Conservation (phyloP, 2,329 filamentous ascomycete genomes). For the Diaporthe ampelina region DNA sequence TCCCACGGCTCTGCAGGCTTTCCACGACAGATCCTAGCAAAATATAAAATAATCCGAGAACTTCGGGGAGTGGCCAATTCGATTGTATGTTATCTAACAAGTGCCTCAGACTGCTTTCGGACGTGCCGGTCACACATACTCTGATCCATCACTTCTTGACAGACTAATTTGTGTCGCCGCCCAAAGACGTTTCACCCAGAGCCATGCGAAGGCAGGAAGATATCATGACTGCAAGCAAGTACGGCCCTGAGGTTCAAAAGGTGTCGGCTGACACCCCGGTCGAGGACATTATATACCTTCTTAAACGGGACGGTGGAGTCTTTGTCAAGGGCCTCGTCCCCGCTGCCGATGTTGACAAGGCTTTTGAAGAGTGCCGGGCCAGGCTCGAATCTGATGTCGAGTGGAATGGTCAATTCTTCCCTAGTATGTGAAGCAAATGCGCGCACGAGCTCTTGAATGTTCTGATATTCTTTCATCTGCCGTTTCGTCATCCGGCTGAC, state of each 20-base stretch:
- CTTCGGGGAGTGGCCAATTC: neutral
- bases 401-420: slow-evolving; percentile 8
- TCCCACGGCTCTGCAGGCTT: neutral
- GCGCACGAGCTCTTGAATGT: neutral
- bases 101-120: neutral
- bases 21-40: neutral
- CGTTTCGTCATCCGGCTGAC: neutral
- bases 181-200: neutral
- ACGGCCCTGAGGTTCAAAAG: slow-evolving; percentile 1
- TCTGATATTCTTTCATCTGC: neutral
- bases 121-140: neutral
- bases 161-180: neutral
- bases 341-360: slow-evolving; percentile 9
- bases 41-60: neutral
- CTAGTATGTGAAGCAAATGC: neutral
- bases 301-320: slow-evolving; percentile 11
- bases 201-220: neutral
- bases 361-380: slow-evolving; percentile 21
- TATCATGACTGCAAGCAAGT: slow-evolving; percentile 2
- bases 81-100: neutral
- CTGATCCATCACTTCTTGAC: no score
- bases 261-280: neutral
- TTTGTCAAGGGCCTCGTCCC: slow-evolving; percentile 13
- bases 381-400: slow-evolving; percentile 21
- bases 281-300: slow-evolving; percentile 8